Percentiles rank a stretch among this genome's conserved stretches.
phyloP scores from a whole-genome alignment of 371 early-diverging fungal genomes.

The Haplosporangium sp. region DNA sequence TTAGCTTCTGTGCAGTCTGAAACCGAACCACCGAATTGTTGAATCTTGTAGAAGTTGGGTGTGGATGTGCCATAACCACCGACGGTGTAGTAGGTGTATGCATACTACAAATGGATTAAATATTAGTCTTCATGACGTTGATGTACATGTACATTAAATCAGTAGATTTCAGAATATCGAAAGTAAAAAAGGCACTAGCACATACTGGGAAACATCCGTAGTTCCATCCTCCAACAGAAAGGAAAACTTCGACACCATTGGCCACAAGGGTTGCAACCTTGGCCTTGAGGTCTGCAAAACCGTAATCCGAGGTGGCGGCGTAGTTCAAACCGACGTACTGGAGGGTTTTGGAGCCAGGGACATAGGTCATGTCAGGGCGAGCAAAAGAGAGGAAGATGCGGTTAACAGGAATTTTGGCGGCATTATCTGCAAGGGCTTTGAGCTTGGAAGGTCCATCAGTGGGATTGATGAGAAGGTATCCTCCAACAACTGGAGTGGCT shows the following conservation, averaged over 20 bases:
- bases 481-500: slow-evolving; percentile 41
- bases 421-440: slow-evolving; percentile 55
- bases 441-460: slow-evolving; percentile 47
- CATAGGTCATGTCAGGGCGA: slow-evolving; percentile 55
- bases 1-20: slow-evolving; percentile 43
- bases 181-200: neutral
- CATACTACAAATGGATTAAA: slow-evolving; percentile 28
- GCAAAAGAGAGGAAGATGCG: slow-evolving; percentile 53
- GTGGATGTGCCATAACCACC: slow-evolving; percentile 54
- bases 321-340: slow-evolving; percentile 49
- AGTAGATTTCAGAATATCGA: no score
- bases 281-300: slow-evolving; percentile 55
- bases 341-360: slow-evolving; percentile 52
- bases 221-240: slow-evolving; percentile 57
- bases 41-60: slow-evolving; percentile 56
- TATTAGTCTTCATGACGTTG: neutral
- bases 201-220: slow-evolving; percentile 56
- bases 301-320: slow-evolving; percentile 39
- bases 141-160: no score
- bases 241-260: slow-evolving; percentile 47
- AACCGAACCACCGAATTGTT: slow-evolving; percentile 43
- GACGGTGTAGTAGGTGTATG: slow-evolving; percentile 52
- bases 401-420: slow-evolving; percentile 54
- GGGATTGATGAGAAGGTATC: slow-evolving; percentile 52
- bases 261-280: slow-evolving; percentile 34